These are phyloP conservation scores for Colletotrichum sp. DNA, from an alignment of 2,329 filamentous ascomycete genomes.

Conservation along the genomic window DNA sequence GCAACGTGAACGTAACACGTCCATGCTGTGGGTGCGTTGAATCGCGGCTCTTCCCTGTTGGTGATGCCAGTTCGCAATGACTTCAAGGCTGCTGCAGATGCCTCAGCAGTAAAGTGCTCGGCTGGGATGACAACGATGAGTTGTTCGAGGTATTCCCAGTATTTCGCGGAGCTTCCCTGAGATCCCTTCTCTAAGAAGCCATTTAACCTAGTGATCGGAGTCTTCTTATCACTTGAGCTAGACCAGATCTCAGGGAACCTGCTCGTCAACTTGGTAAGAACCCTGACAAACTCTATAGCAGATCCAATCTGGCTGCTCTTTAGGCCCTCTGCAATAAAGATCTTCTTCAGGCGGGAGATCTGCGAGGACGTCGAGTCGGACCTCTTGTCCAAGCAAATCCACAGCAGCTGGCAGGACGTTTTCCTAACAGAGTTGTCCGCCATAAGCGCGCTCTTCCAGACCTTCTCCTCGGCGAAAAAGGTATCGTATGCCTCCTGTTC, in stretches of 20 bases:
- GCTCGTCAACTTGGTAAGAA: constrained; percentile 70
- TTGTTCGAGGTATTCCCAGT: constrained; percentile 72
- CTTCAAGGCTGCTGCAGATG: constrained; percentile 65
- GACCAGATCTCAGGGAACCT: constrained; percentile 77
- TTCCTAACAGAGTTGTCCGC: constrained; percentile 61
- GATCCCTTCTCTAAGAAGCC: constrained; percentile 84
- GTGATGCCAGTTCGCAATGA: constrained; percentile 75
- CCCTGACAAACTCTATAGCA: constrained; percentile 71
- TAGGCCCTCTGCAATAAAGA: constrained; percentile 76
- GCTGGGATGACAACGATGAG: constrained; percentile 67
- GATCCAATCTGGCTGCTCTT: constrained; percentile 77
- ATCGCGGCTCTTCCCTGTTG: constrained; percentile 74
- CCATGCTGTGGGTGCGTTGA: constrained; percentile 74
- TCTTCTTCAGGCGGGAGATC: constrained; percentile 55
- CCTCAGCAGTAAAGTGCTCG: constrained; percentile 47
- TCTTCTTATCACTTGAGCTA: constrained; percentile 56
- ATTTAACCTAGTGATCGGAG: constrained; percentile 62
- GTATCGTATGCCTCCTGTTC: constrained; percentile 66
- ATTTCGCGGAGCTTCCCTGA: constrained; percentile 73
- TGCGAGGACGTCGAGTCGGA: constrained; percentile 53
- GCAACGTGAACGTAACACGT: constrained; percentile 73
- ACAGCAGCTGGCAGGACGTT: constrained; percentile 56
- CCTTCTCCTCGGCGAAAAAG: constrained; percentile 68
- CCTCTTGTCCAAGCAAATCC: constrained; percentile 50
- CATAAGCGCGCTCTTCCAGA: constrained; percentile 72